These are phyloP conservation scores for Pseudognaphalium luteoalbum DNA, from an alignment of 129 eudicot species.

Conservation along the genomic window DNA sequence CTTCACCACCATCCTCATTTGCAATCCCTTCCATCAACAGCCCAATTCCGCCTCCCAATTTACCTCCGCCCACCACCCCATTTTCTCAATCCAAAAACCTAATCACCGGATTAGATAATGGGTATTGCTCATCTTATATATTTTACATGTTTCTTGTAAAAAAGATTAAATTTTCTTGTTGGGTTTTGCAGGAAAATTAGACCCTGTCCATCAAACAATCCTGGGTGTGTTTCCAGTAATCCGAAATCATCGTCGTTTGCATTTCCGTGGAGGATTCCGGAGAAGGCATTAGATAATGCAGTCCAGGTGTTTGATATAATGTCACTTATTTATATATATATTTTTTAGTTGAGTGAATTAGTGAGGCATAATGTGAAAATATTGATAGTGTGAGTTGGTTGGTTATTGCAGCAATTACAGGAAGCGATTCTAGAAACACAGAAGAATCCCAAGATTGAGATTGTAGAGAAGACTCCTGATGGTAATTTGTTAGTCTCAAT, in stretches of 20 bases:
- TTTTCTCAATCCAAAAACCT: conserved; percentile 86
- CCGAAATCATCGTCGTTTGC: conserved; percentile 71
- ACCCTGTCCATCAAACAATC: conserved; percentile 81
- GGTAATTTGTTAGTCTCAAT: conserved; percentile 43
- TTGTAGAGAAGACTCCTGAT: conserved; percentile 61
- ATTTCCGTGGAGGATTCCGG: conserved; percentile 75
- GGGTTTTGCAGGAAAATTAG: conserved; percentile 72
- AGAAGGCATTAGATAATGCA: conserved; percentile 49
- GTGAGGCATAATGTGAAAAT: background rate
- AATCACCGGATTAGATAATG: conserved; percentile 79
- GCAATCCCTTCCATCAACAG: conserved; percentile 66
- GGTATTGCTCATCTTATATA: conserved; percentile 40
- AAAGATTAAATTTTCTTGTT: background rate
- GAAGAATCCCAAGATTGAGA: conserved; percentile 77
- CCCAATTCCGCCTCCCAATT: conserved; percentile 30
- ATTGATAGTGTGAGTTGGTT: background rate
- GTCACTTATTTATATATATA: background rate
- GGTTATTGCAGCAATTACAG: conserved; percentile 60
- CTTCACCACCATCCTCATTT: conserved; percentile 50
- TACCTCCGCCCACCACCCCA: conserved; percentile 63
- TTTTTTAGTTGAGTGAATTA: background rate
- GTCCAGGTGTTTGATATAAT: conserved; percentile 50
- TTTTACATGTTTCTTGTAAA: background rate
- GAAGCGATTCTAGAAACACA: conserved; percentile 79
- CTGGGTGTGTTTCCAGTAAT: conserved; percentile 85